Conservation (phyloP, 768 basidiomycete genomes). For the Suillus luteus region DNA sequence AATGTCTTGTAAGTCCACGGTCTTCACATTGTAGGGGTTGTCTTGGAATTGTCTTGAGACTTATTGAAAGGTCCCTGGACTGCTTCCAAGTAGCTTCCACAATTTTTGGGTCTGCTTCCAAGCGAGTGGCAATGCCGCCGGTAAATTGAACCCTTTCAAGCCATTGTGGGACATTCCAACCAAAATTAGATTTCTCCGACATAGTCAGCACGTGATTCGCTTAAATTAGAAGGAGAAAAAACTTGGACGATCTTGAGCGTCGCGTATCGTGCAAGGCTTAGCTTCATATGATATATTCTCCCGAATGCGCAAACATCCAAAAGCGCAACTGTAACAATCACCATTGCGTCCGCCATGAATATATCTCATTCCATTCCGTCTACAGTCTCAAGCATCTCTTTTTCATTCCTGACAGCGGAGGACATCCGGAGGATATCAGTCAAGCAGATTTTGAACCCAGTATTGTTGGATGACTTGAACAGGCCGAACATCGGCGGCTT, state of each 20-base stretch:
- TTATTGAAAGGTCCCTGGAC: too few relatives aligned
- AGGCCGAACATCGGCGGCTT: constrained; percentile 89
- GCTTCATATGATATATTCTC: not conserved
- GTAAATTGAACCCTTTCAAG: too few relatives aligned
- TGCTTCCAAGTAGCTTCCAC: too few relatives aligned
- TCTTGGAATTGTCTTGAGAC: too few relatives aligned
- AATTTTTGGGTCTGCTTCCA: too few relatives aligned
- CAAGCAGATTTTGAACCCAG: constrained; percentile 93
- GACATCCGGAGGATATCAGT: constrained; percentile 96
- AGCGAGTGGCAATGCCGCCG: too few relatives aligned
- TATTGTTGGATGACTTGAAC: constrained; percentile 91
- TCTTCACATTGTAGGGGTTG: too few relatives aligned
- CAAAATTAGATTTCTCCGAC: too few relatives aligned
- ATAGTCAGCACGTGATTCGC: constrained; percentile 14
- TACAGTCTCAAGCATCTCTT: constrained; percentile 80
- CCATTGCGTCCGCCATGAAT: constrained; percentile 60
- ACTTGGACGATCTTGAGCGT: constrained; percentile 15
- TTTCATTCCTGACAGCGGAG: constrained; percentile 86
- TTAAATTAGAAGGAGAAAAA: constrained; percentile 14
- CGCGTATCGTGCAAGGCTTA: not conserved
- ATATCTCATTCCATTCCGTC: constrained; percentile 89
- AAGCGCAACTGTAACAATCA: not conserved
- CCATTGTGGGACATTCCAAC: too few relatives aligned
- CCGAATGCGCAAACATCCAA: not conserved
- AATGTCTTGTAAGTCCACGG: too few relatives aligned